These are phyloP conservation scores for Cajanus cajan DNA, from an alignment of 306 rosid genomes.

Conservation along the genomic window DNA sequence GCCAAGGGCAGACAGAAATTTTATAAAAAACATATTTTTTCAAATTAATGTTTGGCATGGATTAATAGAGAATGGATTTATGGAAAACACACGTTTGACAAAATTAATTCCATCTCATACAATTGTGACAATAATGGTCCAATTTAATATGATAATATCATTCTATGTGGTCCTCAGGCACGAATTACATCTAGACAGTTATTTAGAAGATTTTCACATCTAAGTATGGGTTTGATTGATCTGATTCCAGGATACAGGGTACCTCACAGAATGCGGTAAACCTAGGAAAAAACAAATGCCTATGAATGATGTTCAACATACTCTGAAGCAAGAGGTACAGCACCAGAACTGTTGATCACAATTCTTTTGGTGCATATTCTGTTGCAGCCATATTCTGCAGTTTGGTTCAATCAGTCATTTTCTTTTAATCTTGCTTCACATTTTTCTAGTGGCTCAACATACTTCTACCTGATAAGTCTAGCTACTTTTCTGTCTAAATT, in stretches of 20 bases:
- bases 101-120: not conserved
- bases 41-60: not conserved
- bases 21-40: not conserved
- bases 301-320: slow-evolving; percentile 47
- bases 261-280: slow-evolving; percentile 42
- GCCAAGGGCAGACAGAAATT: not conserved
- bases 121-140: not conserved
- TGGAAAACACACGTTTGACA: not conserved
- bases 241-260: slow-evolving; percentile 57
- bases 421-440: slow-evolving; percentile 2
- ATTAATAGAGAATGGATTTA: not conserved
- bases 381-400: slow-evolving; percentile 7
- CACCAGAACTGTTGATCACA: slow-evolving; percentile 4
- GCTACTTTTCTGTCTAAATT: slow-evolving; percentile 25
- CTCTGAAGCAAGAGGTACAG: slow-evolving; percentile 77
- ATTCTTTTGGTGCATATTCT: slow-evolving; percentile 1
- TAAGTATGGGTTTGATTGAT: slow-evolving; percentile 34
- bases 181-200: not conserved
- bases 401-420: slow-evolving; percentile 7
- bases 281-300: slow-evolving; percentile 54
- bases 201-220: slow-evolving; percentile 16
- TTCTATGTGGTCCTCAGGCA: not conserved
- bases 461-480: not conserved
- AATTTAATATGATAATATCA: not conserved
- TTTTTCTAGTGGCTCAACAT: not conserved